A percentile compares a stretch with the other conserved stretches of the same genome.
Evolutionary conservation across 2,329 filamentous ascomycete species (phyloP).

Genomic region (Nothophaeocryptopus gaeumannii): DNA sequence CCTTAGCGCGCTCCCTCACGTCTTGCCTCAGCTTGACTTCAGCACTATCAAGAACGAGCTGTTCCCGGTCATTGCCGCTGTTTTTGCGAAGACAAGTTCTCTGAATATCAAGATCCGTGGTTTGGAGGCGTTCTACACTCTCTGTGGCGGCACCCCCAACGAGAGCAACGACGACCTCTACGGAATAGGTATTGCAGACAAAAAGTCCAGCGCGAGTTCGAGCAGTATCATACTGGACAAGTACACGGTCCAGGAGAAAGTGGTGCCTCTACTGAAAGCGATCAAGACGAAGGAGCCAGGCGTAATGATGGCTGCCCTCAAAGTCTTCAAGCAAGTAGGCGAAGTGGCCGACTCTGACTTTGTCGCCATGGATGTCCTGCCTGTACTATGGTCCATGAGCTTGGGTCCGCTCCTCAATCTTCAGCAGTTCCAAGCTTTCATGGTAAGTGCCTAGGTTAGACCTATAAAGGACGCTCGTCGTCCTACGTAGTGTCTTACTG

Average conservation of each 20-base stretch:
- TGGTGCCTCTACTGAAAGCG: conserved; percentile 80
- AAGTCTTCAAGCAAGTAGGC: conserved; percentile 80
- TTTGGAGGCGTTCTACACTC: conserved; percentile 81
- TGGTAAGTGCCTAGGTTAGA: no score
- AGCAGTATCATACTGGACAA: conserved; percentile 78
- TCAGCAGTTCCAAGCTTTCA: conserved; percentile 80
- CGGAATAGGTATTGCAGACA: conserved; percentile 55
- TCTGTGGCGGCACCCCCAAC: conserved; percentile 70
- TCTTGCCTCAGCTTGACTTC: conserved; percentile 90
- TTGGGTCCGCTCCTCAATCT: conserved; percentile 85
- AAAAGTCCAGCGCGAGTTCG: conserved; percentile 42
- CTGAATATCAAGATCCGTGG: conserved; percentile 92
- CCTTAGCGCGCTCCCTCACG: conserved; percentile 70
- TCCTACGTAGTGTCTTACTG: no score
- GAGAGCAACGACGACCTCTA: conserved; percentile 68
- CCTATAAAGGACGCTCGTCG: no score
- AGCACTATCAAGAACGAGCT: conserved; percentile 96
- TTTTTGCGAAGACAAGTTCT: conserved; percentile 91
- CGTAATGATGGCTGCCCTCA: conserved; percentile 90
- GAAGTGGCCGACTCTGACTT: conserved; percentile 82
- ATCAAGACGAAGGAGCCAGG: conserved; percentile 98
- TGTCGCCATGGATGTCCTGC: conserved; percentile 84
- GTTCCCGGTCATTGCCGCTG: conserved; percentile 84
- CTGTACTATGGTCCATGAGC: conserved; percentile 87
- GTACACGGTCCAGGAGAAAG: conserved; percentile 97